Base-by-base conservation (phyloP, 306 rosid genomes). In the Malus orientalis region DNA sequence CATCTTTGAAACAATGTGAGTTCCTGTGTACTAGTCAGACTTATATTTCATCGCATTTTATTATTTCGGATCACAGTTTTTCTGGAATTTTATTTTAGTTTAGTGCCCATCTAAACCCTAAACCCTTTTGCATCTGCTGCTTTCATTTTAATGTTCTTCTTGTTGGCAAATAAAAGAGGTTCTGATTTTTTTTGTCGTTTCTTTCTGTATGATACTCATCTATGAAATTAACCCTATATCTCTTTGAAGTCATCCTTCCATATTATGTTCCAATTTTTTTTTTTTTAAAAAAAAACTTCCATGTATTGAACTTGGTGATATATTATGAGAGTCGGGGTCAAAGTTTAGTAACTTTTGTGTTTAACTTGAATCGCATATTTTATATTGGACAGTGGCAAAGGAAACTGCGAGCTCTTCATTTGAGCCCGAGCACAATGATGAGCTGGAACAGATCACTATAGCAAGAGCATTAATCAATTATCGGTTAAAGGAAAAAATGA, bases 1-100 rank as follows among this genome's bases (percentile, higher is more conserved):
- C 99, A 9, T 87, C 96, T 77, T 82, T 96, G 76, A 96, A 96
- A 84, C 98, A 92, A 83, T 67, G 99, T 96, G 79, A 92, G 97
- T 84, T 74, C 49, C 59, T 71, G 44, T n/a, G 14, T 62, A 3
- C 27, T 13, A 20, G 42, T 42, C 58, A 27, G 51, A 40, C 64
- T 25, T 23, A 23, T 45, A 19, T 58, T 3, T 61, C 55, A 30
- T 60, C 77, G 14, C 18, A 27, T 32, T 53, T 1, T 16, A 29
- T 38, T 38, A 16, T 16, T 60, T 25, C 59, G 16, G 9, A 23
- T 38, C 30, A 40, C 25, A 20, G 29, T 44, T 18, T 66, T 1
- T 6, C 11, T 36, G 25, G 70, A 66, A 66, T 33, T 66, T 36
- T 10, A n/a, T 66, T 65, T 25, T 44, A 10, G 60, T 61, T 20